phyloP scores from a whole-genome alignment of 129 eudicot genomes.

The Silybum marianum region DNA sequence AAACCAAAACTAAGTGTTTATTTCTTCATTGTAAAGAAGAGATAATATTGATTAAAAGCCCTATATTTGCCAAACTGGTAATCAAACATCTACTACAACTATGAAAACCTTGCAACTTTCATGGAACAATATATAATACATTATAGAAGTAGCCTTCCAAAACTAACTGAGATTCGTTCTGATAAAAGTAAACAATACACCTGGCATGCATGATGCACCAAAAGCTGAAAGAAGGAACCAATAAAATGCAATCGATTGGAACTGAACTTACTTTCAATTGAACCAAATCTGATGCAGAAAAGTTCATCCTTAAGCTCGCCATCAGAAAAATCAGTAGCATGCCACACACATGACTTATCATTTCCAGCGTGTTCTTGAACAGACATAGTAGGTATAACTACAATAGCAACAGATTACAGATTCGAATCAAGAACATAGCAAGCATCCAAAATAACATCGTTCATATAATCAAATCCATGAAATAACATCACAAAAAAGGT shows the following conservation, averaged over 20 bases:
- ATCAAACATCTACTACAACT: not conserved
- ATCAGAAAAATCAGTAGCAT: slow-evolving; percentile 77
- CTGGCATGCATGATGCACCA: not conserved
- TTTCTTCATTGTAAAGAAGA: not conserved
- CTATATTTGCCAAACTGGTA: not conserved
- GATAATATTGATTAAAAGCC: not conserved
- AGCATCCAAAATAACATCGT: not conserved
- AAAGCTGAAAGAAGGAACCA: not conserved
- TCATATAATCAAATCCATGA: not conserved
- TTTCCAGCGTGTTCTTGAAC: slow-evolving; percentile 85
- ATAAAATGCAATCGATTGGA: not conserved
- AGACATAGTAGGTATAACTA: slow-evolving; percentile 58
- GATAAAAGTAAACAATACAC: not conserved
- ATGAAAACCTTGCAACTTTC: not conserved
- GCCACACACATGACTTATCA: slow-evolving; percentile 88
- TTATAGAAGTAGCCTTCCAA: not conserved
- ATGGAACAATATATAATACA: not conserved
- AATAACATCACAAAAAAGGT: not conserved
- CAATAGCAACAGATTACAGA: slow-evolving; percentile 9
- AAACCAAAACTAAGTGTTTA: not conserved
- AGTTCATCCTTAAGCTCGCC: slow-evolving; percentile 79
- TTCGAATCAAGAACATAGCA: not conserved
- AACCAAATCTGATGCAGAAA: slow-evolving; percentile 67
- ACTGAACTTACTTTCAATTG: slow-evolving; percentile 65
- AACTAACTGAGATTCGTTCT: not conserved